These are phyloP conservation scores for Serendipita vermifera DNA, from an alignment of 768 basidiomycete genomes.

Conservation along the genomic window DNA sequence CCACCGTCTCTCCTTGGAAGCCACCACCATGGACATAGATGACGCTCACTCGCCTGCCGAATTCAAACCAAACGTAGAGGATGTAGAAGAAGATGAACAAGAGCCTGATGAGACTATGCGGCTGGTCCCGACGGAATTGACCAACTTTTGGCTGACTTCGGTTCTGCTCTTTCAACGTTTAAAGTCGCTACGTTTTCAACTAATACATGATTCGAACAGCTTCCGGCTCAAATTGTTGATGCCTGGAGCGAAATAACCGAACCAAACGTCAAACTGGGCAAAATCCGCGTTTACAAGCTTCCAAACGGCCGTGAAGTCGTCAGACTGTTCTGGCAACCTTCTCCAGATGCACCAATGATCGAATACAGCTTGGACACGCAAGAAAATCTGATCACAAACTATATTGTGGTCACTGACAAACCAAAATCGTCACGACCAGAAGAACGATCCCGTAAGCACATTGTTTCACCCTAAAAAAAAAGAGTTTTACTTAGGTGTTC, in stretches of 20 bases:
- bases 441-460: conserved; percentile 9
- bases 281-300: conserved; percentile 62
- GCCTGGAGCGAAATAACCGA: conserved; percentile 59
- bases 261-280: conserved; percentile 71
- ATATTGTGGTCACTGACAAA: conserved; percentile 72
- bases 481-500: not conserved
- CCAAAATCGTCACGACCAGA: conserved; percentile 58
- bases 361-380: conserved; percentile 84
- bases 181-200: not conserved
- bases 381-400: conserved; percentile 71
- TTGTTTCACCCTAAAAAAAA: not conserved
- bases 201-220: not conserved
- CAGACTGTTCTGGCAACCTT: conserved; percentile 51
- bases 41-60: not conserved
- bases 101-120: conserved; percentile 5
- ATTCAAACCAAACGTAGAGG: not conserved
- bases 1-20: not conserved
- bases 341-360: conserved; percentile 31
- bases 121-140: not conserved
- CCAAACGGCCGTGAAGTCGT: conserved; percentile 42
- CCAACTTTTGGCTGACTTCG: conserved; percentile 6
- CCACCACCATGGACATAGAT: conserved; percentile 1
- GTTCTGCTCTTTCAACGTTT: not conserved
- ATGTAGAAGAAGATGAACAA: not conserved
- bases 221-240: conserved; percentile 7